Conservation (phyloP, 148 eudicot genomes). For the Rhododendron simsii region DNA sequence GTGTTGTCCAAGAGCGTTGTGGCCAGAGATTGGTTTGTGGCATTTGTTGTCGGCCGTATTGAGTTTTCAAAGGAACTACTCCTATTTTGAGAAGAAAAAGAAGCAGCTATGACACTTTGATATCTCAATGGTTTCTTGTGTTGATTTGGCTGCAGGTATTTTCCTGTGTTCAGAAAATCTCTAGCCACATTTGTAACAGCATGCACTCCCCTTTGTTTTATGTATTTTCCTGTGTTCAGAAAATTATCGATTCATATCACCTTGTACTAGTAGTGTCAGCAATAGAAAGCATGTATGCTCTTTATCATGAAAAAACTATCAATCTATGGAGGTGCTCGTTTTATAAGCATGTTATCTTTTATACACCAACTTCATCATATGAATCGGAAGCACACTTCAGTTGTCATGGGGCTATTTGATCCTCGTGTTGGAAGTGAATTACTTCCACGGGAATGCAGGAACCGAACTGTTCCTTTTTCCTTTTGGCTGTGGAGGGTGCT, state of each 20-base stretch:
- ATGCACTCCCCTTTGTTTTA: background rate
- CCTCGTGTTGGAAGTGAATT: background rate
- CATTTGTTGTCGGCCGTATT: constrained; percentile 38
- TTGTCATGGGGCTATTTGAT: background rate
- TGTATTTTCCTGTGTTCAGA: no score
- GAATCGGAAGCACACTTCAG: no score
- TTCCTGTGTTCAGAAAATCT: background rate
- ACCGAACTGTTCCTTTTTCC: background rate
- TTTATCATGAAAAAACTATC: constrained; percentile 1
- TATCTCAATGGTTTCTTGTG: background rate
- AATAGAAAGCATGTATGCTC: background rate
- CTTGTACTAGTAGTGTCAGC: background rate
- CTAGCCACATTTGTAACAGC: background rate
- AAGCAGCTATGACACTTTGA: constrained; percentile 7
- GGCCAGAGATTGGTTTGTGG: constrained; percentile 43
- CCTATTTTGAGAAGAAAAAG: constrained; percentile 28
- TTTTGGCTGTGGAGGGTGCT: background rate
- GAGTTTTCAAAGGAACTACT: constrained; percentile 27
- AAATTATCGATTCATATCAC: background rate
- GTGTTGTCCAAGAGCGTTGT: constrained; percentile 27
- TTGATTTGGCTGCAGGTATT: background rate
- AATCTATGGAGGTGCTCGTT: background rate
- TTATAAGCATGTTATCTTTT: background rate
- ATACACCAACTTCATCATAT: background rate
- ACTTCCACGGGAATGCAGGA: background rate